Percentiles rank a stretch among this genome's conserved stretches.
These are phyloP conservation scores for Coccomyxa sp. DNA, from an alignment of 139 green algal genomes.

Conservation along the genomic window DNA sequence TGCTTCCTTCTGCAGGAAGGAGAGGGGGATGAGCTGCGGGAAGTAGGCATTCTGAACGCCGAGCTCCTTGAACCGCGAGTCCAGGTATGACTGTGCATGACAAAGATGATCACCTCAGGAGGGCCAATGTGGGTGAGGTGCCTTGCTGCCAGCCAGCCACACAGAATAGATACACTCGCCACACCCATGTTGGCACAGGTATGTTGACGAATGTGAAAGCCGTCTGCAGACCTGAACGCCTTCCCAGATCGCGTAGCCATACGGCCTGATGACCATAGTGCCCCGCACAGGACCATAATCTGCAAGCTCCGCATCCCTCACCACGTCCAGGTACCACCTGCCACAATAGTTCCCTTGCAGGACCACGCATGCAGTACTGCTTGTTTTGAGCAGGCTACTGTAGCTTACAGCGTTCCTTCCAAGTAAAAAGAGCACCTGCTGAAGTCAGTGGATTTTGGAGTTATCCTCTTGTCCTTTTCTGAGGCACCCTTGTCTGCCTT, in stretches of 20 bases:
- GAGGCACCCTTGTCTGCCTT: neutral
- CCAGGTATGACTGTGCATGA: constrained; percentile 71
- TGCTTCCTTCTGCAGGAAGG: constrained; percentile 98
- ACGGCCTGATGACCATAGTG: constrained; percentile 99
- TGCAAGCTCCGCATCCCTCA: constrained; percentile 89
- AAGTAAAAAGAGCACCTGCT: constrained; percentile 40
- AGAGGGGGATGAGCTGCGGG: constrained; percentile 95
- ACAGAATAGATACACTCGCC: neutral
- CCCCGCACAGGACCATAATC: constrained; percentile 97
- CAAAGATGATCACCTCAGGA: constrained; percentile 15
- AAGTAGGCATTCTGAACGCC: constrained; percentile 96
- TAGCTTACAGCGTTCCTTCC: neutral
- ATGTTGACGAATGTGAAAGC: neutral
- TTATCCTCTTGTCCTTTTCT: constrained; percentile 43
- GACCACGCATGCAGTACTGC: neutral
- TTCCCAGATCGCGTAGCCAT: constrained; percentile 78
- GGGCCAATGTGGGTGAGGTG: neutral
- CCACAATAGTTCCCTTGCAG: neutral
- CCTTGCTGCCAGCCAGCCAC: neutral
- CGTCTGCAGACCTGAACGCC: constrained; percentile 37
- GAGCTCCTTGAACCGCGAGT: constrained; percentile 82
- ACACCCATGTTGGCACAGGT: neutral
- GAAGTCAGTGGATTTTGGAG: constrained; percentile 82
- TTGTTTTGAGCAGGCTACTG: neutral
- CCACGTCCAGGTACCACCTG: constrained; percentile 94